Evolutionary conservation across 192 early-diverging fungal species (phyloP), one percentile per base, ranked within the genome.

Genomic region (Backusella psychrophila): DNA sequence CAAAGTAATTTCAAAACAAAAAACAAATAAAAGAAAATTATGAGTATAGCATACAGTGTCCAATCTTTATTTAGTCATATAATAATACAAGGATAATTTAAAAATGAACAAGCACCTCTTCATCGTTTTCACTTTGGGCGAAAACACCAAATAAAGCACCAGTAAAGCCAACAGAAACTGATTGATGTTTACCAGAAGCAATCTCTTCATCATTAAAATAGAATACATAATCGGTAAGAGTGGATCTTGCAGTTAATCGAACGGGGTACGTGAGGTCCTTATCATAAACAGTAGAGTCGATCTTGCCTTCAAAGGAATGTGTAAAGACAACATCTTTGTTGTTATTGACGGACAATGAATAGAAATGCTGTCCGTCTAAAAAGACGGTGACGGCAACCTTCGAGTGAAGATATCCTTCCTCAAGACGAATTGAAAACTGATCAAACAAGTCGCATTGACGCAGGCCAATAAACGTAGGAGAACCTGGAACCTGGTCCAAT

Each of bases 391-490:
- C 4, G 12, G 56, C 56, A 63, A 15, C 56, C 0, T 63, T 14
- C 3, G 56, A 63, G 11, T 63, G 11, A 12, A 8, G 3, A 29
- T 63, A 63, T 26, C 56, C 56, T 63, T 63, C 56, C 26, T 63
- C 56, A 63, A 63, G 56, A 63, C 56, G 56, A 29, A 63, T 63
- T 29, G 56, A 63, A 29, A 63, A 63, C 56, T 26, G 56, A 23
- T 63, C 56, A 11, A 63, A 4, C 56, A 63, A 63, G 56, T 63
- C 56, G 56, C 56, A 63, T 63, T 63, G 56, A 29, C 56, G 56
- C 8, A 63, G 12, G 9, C 56, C 56, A 63, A 63, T 63, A 5
- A 63, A 63, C 3, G 56, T 63, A 63, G 56, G 56, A 29, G 56
- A 63, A 6, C 56, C 56, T 29, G 56, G 56, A 63, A 63, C 56